A percentile compares a stretch with the other conserved stretches of the same genome.
Evolutionary conservation across 495 filamentous ascomycete genomes (phyloP).

Genomic region (Penicillium lividum): DNA sequence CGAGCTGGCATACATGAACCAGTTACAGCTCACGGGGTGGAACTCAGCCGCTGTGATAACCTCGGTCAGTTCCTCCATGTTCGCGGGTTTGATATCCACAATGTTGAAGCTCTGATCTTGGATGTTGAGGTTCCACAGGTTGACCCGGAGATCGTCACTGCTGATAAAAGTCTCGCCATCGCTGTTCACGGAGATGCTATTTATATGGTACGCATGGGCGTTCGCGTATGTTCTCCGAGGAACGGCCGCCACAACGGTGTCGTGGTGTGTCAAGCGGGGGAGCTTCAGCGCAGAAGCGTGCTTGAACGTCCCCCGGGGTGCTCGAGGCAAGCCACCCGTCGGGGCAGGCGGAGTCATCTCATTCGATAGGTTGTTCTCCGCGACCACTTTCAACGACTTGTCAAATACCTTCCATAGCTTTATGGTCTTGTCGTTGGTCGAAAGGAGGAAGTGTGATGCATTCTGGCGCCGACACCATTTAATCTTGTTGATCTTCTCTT

Average conservation of each 20-base stretch:
- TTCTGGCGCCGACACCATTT: slow-evolving; percentile 99
- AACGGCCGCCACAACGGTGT: slow-evolving; percentile 96
- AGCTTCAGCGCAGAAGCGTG: slow-evolving; percentile 83
- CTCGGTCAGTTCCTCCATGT: slow-evolving; percentile 99
- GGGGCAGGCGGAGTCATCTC: slow-evolving; percentile 83
- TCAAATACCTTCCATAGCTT: slow-evolving; percentile 99
- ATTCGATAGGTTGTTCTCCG: slow-evolving; percentile 96
- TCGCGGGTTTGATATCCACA: slow-evolving; percentile 98
- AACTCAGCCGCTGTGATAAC: slow-evolving; percentile 99
- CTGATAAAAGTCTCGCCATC: slow-evolving; percentile 99
- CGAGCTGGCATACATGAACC: slow-evolving; percentile 99
- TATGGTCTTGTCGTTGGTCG: slow-evolving; percentile 99
- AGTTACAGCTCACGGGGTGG: slow-evolving; percentile 95
- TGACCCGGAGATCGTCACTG: slow-evolving; percentile 95
- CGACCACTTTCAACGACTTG: slow-evolving; percentile 97
- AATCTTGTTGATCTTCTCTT: slow-evolving; percentile 99
- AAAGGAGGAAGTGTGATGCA: slow-evolving; percentile 95
- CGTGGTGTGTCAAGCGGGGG: slow-evolving; percentile 93
- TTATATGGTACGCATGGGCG: slow-evolving; percentile 98
- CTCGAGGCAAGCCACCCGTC: slow-evolving; percentile 67
- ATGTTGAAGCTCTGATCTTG: slow-evolving; percentile 99
- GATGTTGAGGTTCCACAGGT: slow-evolving; percentile 98
- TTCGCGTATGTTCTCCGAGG: slow-evolving; percentile 96
- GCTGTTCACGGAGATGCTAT: slow-evolving; percentile 99
- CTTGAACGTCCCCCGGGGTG: slow-evolving; percentile 73